phyloP scores from a whole-genome alignment of 2,329 filamentous ascomycete genomes.

The Ceratocystis albifundus region DNA sequence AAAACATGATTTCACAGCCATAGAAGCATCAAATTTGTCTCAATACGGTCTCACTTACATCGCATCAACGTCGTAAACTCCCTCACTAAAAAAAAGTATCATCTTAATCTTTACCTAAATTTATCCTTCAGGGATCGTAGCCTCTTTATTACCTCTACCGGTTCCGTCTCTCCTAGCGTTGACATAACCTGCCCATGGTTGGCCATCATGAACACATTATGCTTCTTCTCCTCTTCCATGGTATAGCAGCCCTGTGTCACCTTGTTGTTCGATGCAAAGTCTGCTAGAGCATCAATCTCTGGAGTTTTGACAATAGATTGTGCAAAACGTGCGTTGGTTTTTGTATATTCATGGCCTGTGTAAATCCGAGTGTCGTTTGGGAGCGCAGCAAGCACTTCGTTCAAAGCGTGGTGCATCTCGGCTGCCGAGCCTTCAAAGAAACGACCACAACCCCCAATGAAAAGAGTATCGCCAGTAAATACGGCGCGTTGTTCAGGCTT shows the following conservation, averaged over 20 bases:
- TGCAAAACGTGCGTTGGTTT: slow-evolving; percentile 83
- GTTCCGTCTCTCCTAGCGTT: slow-evolving; percentile 66
- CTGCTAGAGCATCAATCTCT: slow-evolving; percentile 62
- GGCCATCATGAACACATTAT: slow-evolving; percentile 94
- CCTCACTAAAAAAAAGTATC: slow-evolving; percentile 25
- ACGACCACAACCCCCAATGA: slow-evolving; percentile 84
- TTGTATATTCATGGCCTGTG: slow-evolving; percentile 97
- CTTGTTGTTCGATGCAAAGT: slow-evolving; percentile 65
- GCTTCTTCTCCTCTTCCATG: slow-evolving; percentile 92
- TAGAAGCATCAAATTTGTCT: too few species aligned
- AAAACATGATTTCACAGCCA: too few species aligned
- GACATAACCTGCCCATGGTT: slow-evolving; percentile 73
- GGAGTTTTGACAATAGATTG: slow-evolving; percentile 63
- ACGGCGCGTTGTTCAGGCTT: slow-evolving; percentile 46
- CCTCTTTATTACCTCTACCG: slow-evolving; percentile 72
- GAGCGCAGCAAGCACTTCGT: slow-evolving; percentile 66
- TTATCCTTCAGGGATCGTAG: slow-evolving; percentile 86
- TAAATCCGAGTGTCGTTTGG: slow-evolving; percentile 89
- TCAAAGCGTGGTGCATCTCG: slow-evolving; percentile 90
- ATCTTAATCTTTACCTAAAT: slow-evolving; percentile 44
- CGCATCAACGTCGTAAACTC: too few species aligned
- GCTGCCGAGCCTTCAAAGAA: slow-evolving; percentile 88
- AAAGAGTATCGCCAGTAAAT: slow-evolving; percentile 93
- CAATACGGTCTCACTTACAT: too few species aligned
- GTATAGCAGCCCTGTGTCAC: slow-evolving; percentile 94